Evolutionary conservation across 108 stramenopile species (phyloP).

Genomic region (Cyclostephanos tholiformis): DNA sequence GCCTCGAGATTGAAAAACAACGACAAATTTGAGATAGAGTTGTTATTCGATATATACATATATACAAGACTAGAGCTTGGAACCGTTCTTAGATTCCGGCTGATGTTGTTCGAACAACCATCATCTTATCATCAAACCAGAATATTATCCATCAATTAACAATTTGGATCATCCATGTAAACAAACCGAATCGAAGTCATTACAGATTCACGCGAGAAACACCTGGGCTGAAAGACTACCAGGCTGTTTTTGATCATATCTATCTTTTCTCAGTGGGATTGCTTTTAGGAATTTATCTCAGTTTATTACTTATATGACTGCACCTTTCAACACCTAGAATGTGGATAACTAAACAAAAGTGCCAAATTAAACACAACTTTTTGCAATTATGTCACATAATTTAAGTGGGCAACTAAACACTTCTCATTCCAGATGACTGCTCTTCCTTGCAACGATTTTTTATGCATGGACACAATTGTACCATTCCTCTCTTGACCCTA

Average conservation of each 20-base stretch:
- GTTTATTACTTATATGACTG: constrained; percentile 32
- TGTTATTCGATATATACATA: constrained; percentile 14
- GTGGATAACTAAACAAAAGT: too few species aligned
- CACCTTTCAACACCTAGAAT: neutral
- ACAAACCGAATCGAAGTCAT: constrained; percentile 46
- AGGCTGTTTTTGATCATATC: constrained; percentile 55
- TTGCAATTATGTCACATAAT: too few species aligned
- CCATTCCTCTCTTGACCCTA: constrained; percentile 65
- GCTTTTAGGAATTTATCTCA: constrained; percentile 47
- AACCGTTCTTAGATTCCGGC: neutral
- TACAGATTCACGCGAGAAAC: constrained; percentile 51
- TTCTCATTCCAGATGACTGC: too few species aligned
- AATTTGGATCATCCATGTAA: constrained; percentile 50
- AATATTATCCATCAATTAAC: constrained; percentile 16
- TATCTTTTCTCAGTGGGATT: constrained; percentile 45
- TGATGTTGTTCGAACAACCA: constrained; percentile 12
- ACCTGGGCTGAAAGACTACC: constrained; percentile 34
- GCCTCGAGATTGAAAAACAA: constrained; percentile 29
- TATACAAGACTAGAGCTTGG: constrained; percentile 13
- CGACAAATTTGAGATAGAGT: constrained; percentile 19
- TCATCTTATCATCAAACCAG: constrained; percentile 26
- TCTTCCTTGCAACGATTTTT: constrained; percentile 62
- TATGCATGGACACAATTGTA: constrained; percentile 71
- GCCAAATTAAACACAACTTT: too few species aligned
- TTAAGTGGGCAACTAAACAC: too few species aligned